Percentiles rank a stretch among this genome's conserved stretches.
Evolutionary conservation across 192 early-diverging fungal genomes (phyloP).

Genomic region (Backusella tarrabulga): DNA sequence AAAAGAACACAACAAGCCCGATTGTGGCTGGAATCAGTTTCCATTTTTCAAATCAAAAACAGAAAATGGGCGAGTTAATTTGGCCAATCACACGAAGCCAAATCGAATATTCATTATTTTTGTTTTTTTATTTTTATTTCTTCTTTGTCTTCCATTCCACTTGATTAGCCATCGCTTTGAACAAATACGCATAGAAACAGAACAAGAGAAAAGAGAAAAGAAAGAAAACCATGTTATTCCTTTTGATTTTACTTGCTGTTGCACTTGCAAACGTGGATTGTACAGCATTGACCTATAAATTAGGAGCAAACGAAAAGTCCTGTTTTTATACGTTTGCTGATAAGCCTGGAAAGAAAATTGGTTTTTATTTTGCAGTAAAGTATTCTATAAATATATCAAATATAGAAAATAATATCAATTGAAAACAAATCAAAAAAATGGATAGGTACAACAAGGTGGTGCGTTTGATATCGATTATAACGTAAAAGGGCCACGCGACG

Average conservation of each 20-base stretch:
- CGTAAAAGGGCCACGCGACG: conserved; percentile 73
- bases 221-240: background rate
- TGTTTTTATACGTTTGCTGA: conserved; percentile 88
- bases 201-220: background rate
- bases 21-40: background rate
- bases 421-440: background rate
- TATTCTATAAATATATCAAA: background rate
- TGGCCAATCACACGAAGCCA: background rate
- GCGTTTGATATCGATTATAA: conserved; percentile 96
- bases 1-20: background rate
- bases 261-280: conserved; percentile 5
- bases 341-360: conserved; percentile 83
- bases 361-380: conserved; percentile 95
- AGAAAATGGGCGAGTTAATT: background rate
- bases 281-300: conserved; percentile 76
- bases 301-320: conserved; percentile 86
- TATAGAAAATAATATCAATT: background rate
- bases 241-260: background rate
- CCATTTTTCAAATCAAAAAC: background rate
- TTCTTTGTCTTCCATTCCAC: background rate
- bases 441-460: conserved; percentile 94
- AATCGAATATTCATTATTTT: background rate
- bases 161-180: background rate
- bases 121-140: background rate
- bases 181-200: background rate